Evolutionary conservation across 192 early-diverging fungal genomes (phyloP), one percentile per base, ranked within the genome.

Genomic region (Phlyctochytrium planicorne): DNA sequence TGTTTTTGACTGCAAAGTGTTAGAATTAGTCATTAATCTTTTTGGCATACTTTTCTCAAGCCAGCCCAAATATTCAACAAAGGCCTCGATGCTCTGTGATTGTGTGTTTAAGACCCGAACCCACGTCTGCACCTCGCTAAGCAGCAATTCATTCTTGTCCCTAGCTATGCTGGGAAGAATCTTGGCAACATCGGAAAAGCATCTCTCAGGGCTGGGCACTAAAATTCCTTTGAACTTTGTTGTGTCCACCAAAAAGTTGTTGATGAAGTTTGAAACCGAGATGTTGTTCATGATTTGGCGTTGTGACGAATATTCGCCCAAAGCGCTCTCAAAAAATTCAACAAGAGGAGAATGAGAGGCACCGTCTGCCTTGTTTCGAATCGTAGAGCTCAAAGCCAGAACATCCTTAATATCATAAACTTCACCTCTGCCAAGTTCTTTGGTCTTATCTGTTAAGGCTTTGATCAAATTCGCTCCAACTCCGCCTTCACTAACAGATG

Each of bases 61-160:
- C 79, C 82, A 86, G 30, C 72, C 80, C 17, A 87, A 65, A 64
- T 87, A 87, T 60, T 87, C 86, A 30, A 87, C 86, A 73, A 86
- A 87, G 25, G 69, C 75, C 66, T 87, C 86, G 12, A 86, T 84
- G 30, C 60, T 86, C 25, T 64, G 33, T 20, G 86, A 74, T 35
- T 80, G 84, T 1, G 80, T 76, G 53, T 82, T 82, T 10, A 87
- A 67, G 2, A 80, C 75, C 29, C 82, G 34, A 10, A 86, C 82
- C 82, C 84, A 87, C 10, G 71, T 76, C 59, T 88, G 85, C 17
- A 86, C 75, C 62, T 88, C 84, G 27, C 63, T 76, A 36, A 88
- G 59, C 0, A 88, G 72, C 30, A 83, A 55, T 59, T 87, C 86
- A 59, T 88, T 88, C 62, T 87, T 87, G 62, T 87, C 81, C 33